A percentile compares a stretch with the other conserved stretches of the same genome.
phyloP scores from a whole-genome alignment of 2,329 filamentous ascomycete genomes.

The Phaeosphaeria sp. region DNA sequence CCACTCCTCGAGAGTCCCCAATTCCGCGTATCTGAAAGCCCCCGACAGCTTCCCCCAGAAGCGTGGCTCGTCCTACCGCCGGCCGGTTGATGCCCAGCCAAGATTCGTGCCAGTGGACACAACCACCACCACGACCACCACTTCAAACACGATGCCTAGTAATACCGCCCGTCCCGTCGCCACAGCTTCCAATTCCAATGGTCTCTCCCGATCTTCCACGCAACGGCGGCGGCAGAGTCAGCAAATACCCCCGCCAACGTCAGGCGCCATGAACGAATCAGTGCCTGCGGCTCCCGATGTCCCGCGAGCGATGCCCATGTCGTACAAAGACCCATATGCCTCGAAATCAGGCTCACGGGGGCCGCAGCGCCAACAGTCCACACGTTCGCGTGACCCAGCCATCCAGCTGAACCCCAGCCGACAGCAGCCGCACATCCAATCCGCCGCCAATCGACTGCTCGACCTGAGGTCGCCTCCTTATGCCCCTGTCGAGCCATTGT shows the following conservation, averaged over 20 bases:
- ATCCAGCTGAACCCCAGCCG: slow-evolving; percentile 44
- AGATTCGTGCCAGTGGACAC: slow-evolving; percentile 3
- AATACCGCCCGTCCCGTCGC: slow-evolving; percentile 37
- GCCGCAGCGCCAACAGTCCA: slow-evolving; percentile 34
- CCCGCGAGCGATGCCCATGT: slow-evolving; percentile 60
- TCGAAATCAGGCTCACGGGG: slow-evolving; percentile 33
- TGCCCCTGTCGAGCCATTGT: slow-evolving; percentile 36
- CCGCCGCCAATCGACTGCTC: slow-evolving; percentile 39
- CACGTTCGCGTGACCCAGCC: slow-evolving; percentile 40
- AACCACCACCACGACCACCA: slow-evolving; percentile 11
- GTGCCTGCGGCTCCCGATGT: slow-evolving; percentile 64
- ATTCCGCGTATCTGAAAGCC: slow-evolving; percentile 28
- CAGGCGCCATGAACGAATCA: slow-evolving; percentile 28
- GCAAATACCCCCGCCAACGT: slow-evolving; percentile 34
- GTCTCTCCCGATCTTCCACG: slow-evolving; percentile 29
- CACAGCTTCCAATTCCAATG: slow-evolving; percentile 22
- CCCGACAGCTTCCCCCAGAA: slow-evolving; percentile 41
- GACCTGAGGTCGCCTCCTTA: slow-evolving; percentile 42
- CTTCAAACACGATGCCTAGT: slow-evolving; percentile 31
- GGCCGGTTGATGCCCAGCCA: slow-evolving; percentile 39
- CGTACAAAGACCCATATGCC: slow-evolving; percentile 48
- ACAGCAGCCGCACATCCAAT: slow-evolving; percentile 43
- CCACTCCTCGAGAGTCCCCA: slow-evolving; percentile 28
- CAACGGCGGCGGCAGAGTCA: slow-evolving; percentile 43
- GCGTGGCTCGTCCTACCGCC: slow-evolving; percentile 42